Evolutionary conservation across 2,329 filamentous ascomycete genomes (phyloP).

Genomic region (Botrytis fragariae): DNA sequence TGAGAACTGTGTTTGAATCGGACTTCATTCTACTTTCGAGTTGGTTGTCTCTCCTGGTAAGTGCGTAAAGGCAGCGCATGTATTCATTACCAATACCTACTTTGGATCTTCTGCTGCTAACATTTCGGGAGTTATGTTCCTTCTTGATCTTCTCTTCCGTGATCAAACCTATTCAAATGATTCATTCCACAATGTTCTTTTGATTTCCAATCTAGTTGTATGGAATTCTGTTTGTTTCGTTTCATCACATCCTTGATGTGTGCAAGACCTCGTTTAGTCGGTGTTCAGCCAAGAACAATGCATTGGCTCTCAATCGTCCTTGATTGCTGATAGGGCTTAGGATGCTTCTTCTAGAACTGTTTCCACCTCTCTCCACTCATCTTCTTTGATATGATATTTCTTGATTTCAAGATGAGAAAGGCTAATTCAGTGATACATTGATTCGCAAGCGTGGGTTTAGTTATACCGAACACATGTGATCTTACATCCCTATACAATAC

Average conservation of each 20-base stretch:
- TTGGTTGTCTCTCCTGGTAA: neutral
- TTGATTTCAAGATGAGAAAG: neutral
- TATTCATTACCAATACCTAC: neutral
- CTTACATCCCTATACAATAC: neutral
- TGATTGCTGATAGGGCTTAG: neutral
- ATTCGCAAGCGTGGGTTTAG: neutral
- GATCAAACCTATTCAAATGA: neutral
- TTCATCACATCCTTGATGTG: neutral
- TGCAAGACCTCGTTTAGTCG: neutral
- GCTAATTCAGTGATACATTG: neutral
- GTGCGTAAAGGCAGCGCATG: neutral
- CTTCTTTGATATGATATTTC: neutral
- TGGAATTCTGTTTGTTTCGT: constrained; percentile 1
- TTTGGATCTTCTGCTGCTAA: neutral
- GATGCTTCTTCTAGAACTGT: neutral
- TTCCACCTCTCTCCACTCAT: neutral
- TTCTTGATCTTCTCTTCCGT: neutral
- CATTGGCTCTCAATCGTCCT: constrained; percentile 11
- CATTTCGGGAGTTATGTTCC: neutral
- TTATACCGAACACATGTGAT: neutral
- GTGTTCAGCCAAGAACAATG: neutral
- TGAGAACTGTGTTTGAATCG: neutral
- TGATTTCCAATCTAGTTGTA: neutral
- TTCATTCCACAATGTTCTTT: neutral
- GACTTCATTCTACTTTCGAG: neutral